These are phyloP conservation scores for Amaranthus palmeri DNA, from an alignment of 148 eudicot species.

Conservation along the genomic window DNA sequence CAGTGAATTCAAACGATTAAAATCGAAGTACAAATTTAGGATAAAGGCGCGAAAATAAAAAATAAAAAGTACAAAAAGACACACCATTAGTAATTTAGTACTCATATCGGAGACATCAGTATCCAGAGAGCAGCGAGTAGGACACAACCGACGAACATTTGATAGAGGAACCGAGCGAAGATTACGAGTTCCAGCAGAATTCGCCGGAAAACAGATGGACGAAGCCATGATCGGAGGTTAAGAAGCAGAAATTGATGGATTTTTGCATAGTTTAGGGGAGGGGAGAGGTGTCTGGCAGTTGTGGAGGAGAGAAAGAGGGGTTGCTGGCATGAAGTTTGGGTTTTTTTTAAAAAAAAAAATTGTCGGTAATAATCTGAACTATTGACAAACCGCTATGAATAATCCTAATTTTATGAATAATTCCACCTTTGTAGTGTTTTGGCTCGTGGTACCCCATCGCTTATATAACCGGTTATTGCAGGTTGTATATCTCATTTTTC, in stretches of 20 bases:
- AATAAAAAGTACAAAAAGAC: neutral
- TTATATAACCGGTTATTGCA: too few species aligned
- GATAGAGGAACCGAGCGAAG: conserved; percentile 23
- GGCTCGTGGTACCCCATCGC: too few species aligned
- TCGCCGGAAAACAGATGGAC: conserved; percentile 51
- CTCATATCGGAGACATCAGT: conserved; percentile 85
- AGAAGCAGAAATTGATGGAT: neutral
- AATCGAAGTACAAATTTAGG: neutral
- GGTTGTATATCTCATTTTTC: too few species aligned
- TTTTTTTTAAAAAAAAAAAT: too few species aligned
- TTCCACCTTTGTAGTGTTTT: too few species aligned
- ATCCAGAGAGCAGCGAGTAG: conserved; percentile 65
- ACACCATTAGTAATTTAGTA: conserved; percentile 68
- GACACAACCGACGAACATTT: conserved; percentile 28
- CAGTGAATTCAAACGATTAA: neutral
- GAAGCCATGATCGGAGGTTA: conserved; percentile 15
- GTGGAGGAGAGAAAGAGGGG: neutral
- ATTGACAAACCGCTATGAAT: too few species aligned
- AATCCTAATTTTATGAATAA: too few species aligned
- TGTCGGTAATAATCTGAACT: too few species aligned
- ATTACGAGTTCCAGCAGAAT: conserved; percentile 20
- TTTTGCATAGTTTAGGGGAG: neutral
- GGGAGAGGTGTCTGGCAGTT: neutral
- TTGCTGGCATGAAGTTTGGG: too few species aligned
- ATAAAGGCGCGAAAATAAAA: neutral